These are phyloP conservation scores for Halophytophthora batemanensis DNA, from an alignment of 352 stramenopile species.

Conservation along the genomic window DNA sequence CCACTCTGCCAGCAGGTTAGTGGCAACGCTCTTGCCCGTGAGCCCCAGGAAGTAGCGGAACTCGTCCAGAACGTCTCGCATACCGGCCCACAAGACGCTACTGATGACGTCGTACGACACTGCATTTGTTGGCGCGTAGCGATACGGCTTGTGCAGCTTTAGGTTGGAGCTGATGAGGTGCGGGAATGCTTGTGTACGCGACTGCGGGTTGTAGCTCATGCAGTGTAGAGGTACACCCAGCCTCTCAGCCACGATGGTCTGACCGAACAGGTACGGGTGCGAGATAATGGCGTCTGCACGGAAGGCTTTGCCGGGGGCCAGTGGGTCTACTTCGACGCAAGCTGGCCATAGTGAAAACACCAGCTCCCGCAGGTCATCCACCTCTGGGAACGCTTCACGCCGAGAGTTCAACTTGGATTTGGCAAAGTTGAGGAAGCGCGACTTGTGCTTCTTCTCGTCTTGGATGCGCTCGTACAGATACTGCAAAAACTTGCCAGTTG, in stretches of 20 bases:
- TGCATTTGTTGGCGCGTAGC: conserved; percentile 41
- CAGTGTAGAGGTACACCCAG: conserved; percentile 75
- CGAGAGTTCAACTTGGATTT: conserved; percentile 25
- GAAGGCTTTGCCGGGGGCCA: conserved; percentile 40
- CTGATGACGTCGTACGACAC: conserved; percentile 54
- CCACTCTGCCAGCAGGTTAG: conserved; percentile 45
- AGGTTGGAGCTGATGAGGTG: conserved; percentile 45
- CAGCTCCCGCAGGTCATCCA: conserved; percentile 49
- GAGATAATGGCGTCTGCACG: conserved; percentile 71
- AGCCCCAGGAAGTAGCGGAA: conserved; percentile 60
- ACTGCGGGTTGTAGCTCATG: conserved; percentile 47
- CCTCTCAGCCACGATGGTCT: conserved; percentile 59
- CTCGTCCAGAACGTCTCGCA: conserved; percentile 45
- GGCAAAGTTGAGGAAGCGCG: conserved; percentile 27
- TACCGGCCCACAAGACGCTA: conserved; percentile 46
- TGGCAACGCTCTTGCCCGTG: conserved; percentile 29
- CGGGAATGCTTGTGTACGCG: conserved; percentile 56
- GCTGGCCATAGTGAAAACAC: conserved; percentile 62
- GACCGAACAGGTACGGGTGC: conserved; percentile 61
- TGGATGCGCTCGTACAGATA: conserved; percentile 37
- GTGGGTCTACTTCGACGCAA: conserved; percentile 43
- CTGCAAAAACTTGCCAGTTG: conserved; percentile 42
- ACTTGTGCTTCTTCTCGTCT: conserved; percentile 35
- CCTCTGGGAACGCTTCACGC: conserved; percentile 37
- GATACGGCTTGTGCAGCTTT: conserved; percentile 42